phyloP scores from a whole-genome alignment of 2,329 filamentous ascomycete species.

The Alternaria angustiovoidea region DNA sequence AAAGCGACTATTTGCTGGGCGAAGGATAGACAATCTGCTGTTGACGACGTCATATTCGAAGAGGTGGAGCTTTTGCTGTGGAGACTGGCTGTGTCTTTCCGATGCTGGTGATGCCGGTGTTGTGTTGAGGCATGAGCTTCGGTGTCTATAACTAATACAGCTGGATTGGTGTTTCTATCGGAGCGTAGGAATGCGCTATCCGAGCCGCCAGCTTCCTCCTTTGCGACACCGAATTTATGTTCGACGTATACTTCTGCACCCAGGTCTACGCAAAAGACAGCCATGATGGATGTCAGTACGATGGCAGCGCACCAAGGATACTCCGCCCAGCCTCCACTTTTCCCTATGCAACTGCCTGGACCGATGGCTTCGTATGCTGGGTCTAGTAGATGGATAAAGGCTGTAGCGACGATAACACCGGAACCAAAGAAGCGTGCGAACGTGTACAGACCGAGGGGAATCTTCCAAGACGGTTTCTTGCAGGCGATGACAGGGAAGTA shows the following conservation, averaged over 20 bases:
- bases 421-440: constrained; percentile 14
- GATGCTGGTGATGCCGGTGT: neutral
- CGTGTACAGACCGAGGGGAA: constrained; percentile 5
- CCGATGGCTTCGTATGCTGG: constrained; percentile 12
- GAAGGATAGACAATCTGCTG: neutral
- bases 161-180: neutral
- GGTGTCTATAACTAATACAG: neutral
- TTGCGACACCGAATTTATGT: neutral
- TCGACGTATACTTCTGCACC: constrained; percentile 12
- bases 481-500: constrained; percentile 10
- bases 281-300: constrained; percentile 5
- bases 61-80: neutral
- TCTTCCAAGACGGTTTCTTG: constrained; percentile 5
- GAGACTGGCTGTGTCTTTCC: neutral
- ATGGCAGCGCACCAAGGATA: constrained; percentile 12
- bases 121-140: neutral
- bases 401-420: constrained; percentile 8
- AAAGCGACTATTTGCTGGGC: constrained; percentile 8
- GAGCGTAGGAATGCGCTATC: neutral
- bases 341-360: constrained; percentile 5
- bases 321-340: constrained; percentile 1
- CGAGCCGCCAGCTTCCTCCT: neutral
- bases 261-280: constrained; percentile 7
- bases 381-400: constrained; percentile 9
- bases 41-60: neutral